These are phyloP conservation scores for Lactarius tabidus DNA, from an alignment of 768 basidiomycete species.

Conservation along the genomic window DNA sequence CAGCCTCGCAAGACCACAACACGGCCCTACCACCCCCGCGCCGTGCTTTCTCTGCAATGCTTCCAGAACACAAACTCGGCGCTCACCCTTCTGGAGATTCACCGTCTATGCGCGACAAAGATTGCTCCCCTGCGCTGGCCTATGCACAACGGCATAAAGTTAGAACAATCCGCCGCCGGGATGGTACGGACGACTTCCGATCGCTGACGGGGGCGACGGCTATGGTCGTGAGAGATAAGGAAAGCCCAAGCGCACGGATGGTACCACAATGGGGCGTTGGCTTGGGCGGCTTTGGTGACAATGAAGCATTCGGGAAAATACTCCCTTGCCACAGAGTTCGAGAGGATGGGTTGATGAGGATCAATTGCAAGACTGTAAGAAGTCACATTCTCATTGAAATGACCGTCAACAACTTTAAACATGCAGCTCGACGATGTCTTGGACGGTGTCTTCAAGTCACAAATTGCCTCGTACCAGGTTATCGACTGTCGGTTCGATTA, in stretches of 20 bases:
- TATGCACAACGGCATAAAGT: constrained; percentile 74
- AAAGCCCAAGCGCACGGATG: constrained; percentile 26
- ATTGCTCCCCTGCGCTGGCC: constrained; percentile 77
- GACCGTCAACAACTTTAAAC: constrained; percentile 17
- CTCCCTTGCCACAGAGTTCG: constrained; percentile 90
- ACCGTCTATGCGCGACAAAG: constrained; percentile 52
- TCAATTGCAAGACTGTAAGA: constrained; percentile 69
- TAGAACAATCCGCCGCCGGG: constrained; percentile 72
- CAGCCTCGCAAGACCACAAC: constrained; percentile 8
- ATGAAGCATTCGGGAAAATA: constrained; percentile 89
- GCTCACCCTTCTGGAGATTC: constrained; percentile 43
- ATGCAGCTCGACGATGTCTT: constrained; percentile 72
- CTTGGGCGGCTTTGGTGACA: constrained; percentile 85
- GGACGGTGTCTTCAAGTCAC: constrained; percentile 62
- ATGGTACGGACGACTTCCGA: constrained; percentile 78
- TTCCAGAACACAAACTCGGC: constrained; percentile 37
- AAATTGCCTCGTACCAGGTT: constrained; percentile 67
- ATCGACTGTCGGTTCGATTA: constrained; percentile 99
- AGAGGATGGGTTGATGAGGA: constrained; percentile 94
- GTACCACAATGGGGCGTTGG: constrained; percentile 46
- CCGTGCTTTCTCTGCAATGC: constrained; percentile 73
- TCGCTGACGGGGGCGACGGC: constrained; percentile 64
- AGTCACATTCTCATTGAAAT: constrained; percentile 29
- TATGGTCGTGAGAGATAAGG: constrained; percentile 22
- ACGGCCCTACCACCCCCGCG: constrained; percentile 47